Evolutionary conservation across 1,284 basidiomycete species (phyloP), one percentile per base, ranked within the genome.

Genomic region (Prillingera fragicola): DNA sequence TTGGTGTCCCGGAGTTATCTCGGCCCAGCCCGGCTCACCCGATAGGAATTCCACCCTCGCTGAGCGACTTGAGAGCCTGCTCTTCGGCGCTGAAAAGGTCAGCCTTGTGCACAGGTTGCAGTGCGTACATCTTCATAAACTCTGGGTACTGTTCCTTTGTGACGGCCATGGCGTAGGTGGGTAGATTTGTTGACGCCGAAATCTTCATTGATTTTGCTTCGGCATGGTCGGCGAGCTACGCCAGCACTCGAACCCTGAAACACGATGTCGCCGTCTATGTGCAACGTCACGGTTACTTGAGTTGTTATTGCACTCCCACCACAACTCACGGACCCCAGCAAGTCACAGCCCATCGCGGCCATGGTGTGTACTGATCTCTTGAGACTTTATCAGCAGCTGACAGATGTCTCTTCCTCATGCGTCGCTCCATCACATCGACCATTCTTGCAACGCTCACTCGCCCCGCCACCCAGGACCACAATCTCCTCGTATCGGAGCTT

Each of bases 401-500:
- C 7, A 22, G 18, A 14, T 27, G 17, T 26, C 8, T 13, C 5
- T 8, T 27, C 25, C 8, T 18, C 7, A 26, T 37, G 24, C 37
- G 37, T 22, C 19, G n/a, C n/a, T n/a, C n/a, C n/a, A n/a, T n/a
- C n/a, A n/a, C n/a, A n/a, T n/a, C n/a, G n/a, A n/a, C n/a, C n/a
- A n/a, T n/a, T n/a, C n/a, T n/a, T n/a, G n/a, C n/a, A n/a, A n/a
- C n/a, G n/a, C 29, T 17, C 29, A 31, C 29, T 17, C 8, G n/a
- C n/a, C 14, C n/a, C n/a, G n/a, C 7, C n/a, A 3, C 2, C 10
- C 45, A 69, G 70, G 70, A 72, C 57, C 67, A 67, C 48, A 63
- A 66, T 45, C 54, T 71, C 19, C 64, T 73, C 28, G 60, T 70
- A 7, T 65, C 64, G 27, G 70, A 70, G 48, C 64, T 72, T n/a